phyloP scores from a whole-genome alignment of 1,139 yeast genomes.

The Suhomyces bolitotheri region DNA sequence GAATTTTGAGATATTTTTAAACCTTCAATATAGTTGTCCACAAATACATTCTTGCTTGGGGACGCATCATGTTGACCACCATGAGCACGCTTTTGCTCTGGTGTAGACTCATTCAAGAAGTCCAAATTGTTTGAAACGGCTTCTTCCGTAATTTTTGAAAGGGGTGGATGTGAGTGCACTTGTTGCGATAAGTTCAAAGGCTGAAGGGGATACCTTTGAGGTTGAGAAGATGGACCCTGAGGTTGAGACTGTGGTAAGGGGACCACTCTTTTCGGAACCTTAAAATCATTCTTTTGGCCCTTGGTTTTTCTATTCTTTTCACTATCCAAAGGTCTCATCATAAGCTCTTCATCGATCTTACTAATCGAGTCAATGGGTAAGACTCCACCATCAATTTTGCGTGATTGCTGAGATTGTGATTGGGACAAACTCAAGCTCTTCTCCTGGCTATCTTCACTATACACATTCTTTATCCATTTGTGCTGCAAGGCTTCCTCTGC shows the following conservation, averaged over 20 bases:
- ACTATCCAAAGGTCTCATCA: conserved; percentile 46
- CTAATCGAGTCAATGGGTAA: conserved; percentile 41
- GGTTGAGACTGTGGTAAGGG: conserved; percentile 46
- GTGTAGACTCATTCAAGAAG: background rate
- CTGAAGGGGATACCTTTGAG: conserved; percentile 15
- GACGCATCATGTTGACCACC: background rate
- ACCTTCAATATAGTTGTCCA: background rate
- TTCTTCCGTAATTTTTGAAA: conserved; percentile 8
- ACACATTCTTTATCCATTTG: conserved; percentile 54
- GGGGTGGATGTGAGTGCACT: conserved; percentile 7
- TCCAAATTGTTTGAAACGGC: background rate
- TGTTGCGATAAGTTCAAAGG: conserved; percentile 5
- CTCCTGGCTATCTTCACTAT: conserved; percentile 34
- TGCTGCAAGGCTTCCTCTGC: conserved; percentile 74
- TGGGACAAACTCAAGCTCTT: conserved; percentile 64
- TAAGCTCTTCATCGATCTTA: conserved; percentile 46
- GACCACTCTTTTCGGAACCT: conserved; percentile 44
- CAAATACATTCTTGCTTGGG: background rate
- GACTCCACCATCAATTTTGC: conserved; percentile 51
- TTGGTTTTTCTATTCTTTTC: conserved; percentile 27
- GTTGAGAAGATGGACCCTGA: conserved; percentile 27
- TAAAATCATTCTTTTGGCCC: conserved; percentile 35
- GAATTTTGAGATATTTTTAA: background rate
- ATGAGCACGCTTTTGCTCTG: background rate
- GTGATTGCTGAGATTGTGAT: conserved; percentile 64